phyloP scores from a whole-genome alignment of 2,329 filamentous ascomycete genomes.

The Aspergillus fischeri region DNA sequence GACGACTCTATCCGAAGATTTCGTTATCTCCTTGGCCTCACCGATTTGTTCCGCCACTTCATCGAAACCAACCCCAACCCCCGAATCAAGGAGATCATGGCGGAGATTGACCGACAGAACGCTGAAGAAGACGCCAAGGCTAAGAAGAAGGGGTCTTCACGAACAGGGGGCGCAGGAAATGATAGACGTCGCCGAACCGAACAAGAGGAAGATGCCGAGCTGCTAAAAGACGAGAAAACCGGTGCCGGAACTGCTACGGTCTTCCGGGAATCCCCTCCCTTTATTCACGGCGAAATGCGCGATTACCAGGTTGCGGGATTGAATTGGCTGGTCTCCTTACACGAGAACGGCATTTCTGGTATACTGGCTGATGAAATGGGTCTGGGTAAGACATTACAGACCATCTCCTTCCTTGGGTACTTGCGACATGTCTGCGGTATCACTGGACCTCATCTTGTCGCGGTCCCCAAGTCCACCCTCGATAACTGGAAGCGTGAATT shows the following conservation, averaged over 20 bases:
- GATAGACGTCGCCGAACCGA: constrained; percentile 84
- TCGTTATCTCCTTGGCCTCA: constrained; percentile 88
- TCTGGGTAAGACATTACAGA: constrained; percentile 94
- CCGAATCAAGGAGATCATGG: constrained; percentile 88
- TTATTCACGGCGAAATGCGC: constrained; percentile 82
- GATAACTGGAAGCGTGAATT: constrained; percentile 99
- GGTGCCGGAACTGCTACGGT: constrained; percentile 82
- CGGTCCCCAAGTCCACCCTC: constrained; percentile 92
- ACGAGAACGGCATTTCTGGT: constrained; percentile 97
- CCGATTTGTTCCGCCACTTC: constrained; percentile 96
- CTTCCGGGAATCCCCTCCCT: constrained; percentile 91
- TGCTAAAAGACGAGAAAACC: constrained; percentile 78
- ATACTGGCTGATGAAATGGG: constrained; percentile 99
- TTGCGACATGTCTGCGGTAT: constrained; percentile 86
- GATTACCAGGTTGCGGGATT: constrained; percentile 95
- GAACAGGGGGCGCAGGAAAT: constrained; percentile 78
- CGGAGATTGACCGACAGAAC: constrained; percentile 91
- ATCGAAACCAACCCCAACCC: constrained; percentile 97
- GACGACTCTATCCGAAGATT: constrained; percentile 94
- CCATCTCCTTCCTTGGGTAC: constrained; percentile 94
- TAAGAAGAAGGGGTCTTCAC: constrained; percentile 71
- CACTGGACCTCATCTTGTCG: constrained; percentile 83
- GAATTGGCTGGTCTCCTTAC: constrained; percentile 96
- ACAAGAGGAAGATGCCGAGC: constrained; percentile 94
- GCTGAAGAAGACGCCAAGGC: constrained; percentile 63